Evolutionary conservation across 2,329 filamentous ascomycete species (phyloP), one percentile per base, ranked within the genome.

Genomic region (Coniochaeta sp.): DNA sequence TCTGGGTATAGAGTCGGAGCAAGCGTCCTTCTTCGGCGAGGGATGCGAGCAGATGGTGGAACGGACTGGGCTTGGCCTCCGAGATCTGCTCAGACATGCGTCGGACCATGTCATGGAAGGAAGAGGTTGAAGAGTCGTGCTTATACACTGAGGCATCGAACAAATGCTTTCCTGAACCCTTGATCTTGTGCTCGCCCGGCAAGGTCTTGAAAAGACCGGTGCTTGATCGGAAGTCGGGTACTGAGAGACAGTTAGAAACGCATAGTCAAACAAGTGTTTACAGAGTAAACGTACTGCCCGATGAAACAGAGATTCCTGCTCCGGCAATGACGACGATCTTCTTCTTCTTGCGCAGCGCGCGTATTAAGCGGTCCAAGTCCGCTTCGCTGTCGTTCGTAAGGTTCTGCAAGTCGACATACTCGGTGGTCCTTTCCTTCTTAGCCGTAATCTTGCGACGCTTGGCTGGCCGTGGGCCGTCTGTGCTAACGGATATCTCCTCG

Each of bases 71-170:
- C 64, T 87, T 77, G 59, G 93, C 93, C 57, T 82, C 81, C 66
- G 87, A 86, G 24, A 91, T 91, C 77, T 93, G 83, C 60, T 88
- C 81, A 52, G 91, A 91, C 68, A 99, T 83, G 68, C 90, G 88
- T 70, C 93, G 89, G 66, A 99, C 91, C 93, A 99, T 98, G 71
- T 89, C 87, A 74, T 99, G 95, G 73, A 99, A 99, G 12, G 89
- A 91, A 26, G 89, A 88, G 0, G 93, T 98, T 14, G 93, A 90
- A 24, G 84, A 82, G 72, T 96, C 89, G 77, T 96, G 90, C 73
- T 91, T 93, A 79, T 99, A 99, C 59, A 99, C 95, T 8, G 93
- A 96, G 58, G 95, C 95, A 76, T 99, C 95, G 71, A 99, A 99
- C 0, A 99, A 83, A 66, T 96, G 88, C 74, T 98, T 97, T 58